Conservation (phyloP, 768 basidiomycete genomes). For the Amanita phalloides region DNA sequence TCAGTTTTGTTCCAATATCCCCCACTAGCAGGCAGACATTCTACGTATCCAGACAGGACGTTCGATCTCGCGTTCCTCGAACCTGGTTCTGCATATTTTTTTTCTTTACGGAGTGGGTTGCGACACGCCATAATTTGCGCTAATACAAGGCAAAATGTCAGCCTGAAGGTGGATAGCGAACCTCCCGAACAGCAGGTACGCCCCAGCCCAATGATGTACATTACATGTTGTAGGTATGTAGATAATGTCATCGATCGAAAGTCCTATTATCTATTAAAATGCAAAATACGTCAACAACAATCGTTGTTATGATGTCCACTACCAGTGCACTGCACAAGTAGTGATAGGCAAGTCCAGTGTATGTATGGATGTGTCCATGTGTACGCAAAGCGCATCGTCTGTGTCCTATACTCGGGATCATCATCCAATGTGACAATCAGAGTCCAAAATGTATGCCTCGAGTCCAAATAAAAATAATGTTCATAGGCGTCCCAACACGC, state of each 20-base stretch:
- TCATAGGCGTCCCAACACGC: constrained; percentile 12
- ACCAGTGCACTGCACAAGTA: neutral
- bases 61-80: too few relatives aligned
- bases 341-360: neutral
- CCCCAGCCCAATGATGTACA: too few relatives aligned
- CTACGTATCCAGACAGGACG: too few relatives aligned
- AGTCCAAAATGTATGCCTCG: neutral
- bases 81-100: too few relatives aligned
- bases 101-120: too few relatives aligned
- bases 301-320: neutral
- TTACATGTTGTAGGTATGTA: too few relatives aligned
- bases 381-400: neutral
- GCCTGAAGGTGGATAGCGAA: too few relatives aligned
- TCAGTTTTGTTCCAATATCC: too few relatives aligned
- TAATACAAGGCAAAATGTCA: too few relatives aligned
- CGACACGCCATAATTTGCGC: too few relatives aligned
- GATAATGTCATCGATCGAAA: neutral
- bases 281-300: neutral
- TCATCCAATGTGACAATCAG: neutral
- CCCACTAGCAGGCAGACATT: too few relatives aligned
- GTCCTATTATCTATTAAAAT: neutral
- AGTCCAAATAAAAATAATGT: neutral
- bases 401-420: neutral
- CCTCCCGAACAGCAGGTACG: too few relatives aligned
- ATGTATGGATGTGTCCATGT: neutral